Base-by-base conservation (phyloP, 441 rosid species). In the Erodium chrysanthum region DNA sequence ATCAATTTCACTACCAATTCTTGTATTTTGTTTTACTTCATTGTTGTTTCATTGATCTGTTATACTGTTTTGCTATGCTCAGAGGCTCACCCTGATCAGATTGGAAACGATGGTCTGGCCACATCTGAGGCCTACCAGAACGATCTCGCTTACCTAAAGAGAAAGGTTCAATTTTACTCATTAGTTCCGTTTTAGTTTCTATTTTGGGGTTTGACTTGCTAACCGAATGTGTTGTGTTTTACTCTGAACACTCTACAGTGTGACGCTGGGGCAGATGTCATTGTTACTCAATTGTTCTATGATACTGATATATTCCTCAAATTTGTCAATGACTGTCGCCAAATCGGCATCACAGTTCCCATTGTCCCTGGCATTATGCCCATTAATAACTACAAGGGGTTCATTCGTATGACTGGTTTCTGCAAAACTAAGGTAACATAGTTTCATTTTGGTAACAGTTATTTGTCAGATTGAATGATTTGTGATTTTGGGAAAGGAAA, bases 351-450 rank as follows among this genome's bases (percentile, higher is more conserved):
- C 3, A 80, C 70, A 2, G 91, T 96, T 68, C 99, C 97, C 50
- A 84, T 91, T 68, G 99, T 94, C 69, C 99, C 99, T 63, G 99
- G 97, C 66, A 94, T 94, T 73, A 94, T 94, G 97, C 96, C 96
- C 64, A 94, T 94, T 71, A 83, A 88, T 70, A 91, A 91, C 82
- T 91, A 94, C 80, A 94, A 87, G 81, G 97, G 99, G 52, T 91
- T 94, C 84, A 29, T 87, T 66, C 91, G 99, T 23, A 94, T 94
- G 99, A 82, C 97, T 72, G 99, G 97, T 58, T 94, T 94, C 74
- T 91, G 99, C 84, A 94, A 94, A 75, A 91, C 99, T 33, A 91
- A 84, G 96, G 99, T 94, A 60, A 18, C 14, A 0, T 7, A 48
- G 14, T 12, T 15, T 12, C 4, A n/a, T 11, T 14, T 46, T 46